Conservation (phyloP, 2,329 filamentous ascomycete genomes). For the Aspergillus piperis region DNA sequence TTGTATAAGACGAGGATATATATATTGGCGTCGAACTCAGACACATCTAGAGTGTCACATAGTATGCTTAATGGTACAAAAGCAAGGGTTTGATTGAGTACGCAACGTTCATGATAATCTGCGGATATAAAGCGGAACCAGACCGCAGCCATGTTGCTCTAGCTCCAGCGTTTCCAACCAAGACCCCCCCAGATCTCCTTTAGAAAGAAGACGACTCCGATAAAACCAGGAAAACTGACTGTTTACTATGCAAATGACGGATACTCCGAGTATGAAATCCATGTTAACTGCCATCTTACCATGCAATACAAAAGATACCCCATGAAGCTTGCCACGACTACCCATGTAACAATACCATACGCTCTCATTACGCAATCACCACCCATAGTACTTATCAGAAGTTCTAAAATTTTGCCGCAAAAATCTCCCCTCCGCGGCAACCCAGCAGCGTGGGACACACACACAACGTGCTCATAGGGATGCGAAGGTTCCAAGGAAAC, state of each 20-base stretch:
- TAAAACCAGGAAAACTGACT: no score
- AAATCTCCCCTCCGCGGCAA: background rate
- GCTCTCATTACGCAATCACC: conserved; percentile 5
- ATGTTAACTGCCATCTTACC: background rate
- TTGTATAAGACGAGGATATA: no score
- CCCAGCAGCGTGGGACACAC: background rate
- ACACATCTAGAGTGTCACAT: background rate
- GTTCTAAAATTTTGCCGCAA: conserved; percentile 11
- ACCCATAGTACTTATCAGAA: background rate
- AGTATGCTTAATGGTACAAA: background rate
- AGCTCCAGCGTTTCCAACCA: background rate
- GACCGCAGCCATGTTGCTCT: no score
- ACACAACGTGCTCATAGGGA: conserved; percentile 24
- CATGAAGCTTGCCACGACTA: background rate
- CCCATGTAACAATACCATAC: conserved; percentile 13
- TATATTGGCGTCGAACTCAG: no score
- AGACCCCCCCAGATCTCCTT: no score
- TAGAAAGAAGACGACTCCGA: background rate
- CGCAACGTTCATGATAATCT: no score
- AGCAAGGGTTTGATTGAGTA: background rate
- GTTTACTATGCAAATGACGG: no score
- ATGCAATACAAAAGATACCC: background rate
- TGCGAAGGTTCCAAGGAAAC: conserved; percentile 32
- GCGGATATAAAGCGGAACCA: no score
- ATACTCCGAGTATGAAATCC: background rate